Percentiles rank a stretch among this genome's conserved stretches.
Conservation (phyloP, 352 stramenopile species). For the Halophytophthora batemanensis region DNA sequence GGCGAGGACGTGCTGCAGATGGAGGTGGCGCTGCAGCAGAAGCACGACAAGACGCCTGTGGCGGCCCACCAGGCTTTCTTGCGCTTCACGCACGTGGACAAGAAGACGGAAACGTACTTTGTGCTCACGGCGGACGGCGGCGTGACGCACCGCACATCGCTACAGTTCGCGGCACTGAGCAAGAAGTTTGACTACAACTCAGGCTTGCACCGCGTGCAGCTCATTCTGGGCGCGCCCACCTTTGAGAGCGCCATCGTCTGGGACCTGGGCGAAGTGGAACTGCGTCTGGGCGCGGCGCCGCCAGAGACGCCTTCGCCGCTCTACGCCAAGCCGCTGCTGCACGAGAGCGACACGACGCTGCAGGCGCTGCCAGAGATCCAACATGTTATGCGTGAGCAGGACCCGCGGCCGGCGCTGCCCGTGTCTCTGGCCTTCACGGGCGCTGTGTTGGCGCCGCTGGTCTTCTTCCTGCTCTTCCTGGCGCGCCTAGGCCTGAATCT, state of each 20-base stretch:
- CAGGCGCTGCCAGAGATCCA: constrained; percentile 82
- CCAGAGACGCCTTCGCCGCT: constrained; percentile 67
- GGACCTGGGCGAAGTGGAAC: constrained; percentile 61
- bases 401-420: constrained; percentile 54
- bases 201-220: constrained; percentile 56
- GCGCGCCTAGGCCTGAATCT: constrained; percentile 58
- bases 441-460: constrained; percentile 56
- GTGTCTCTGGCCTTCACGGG: constrained; percentile 73
- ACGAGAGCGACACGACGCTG: constrained; percentile 88
- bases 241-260: constrained; percentile 79
- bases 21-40: constrained; percentile 55
- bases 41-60: constrained; percentile 51
- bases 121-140: constrained; percentile 44
- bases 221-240: constrained; percentile 75
- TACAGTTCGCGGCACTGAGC: constrained; percentile 66
- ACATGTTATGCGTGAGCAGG: constrained; percentile 82
- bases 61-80: constrained; percentile 78
- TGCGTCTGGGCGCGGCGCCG: constrained; percentile 62
- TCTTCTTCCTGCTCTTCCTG: constrained; percentile 64
- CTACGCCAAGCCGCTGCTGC: constrained; percentile 82
- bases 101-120: constrained; percentile 74
- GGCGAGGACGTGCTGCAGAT: constrained; percentile 55
- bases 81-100: constrained; percentile 53
- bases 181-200: constrained; percentile 84
- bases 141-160: constrained; percentile 34